Evolutionary conservation across 257 asterid genomes (phyloP), one percentile per base, ranked within the genome.

Genomic region (Solanum pimpinellifolium): DNA sequence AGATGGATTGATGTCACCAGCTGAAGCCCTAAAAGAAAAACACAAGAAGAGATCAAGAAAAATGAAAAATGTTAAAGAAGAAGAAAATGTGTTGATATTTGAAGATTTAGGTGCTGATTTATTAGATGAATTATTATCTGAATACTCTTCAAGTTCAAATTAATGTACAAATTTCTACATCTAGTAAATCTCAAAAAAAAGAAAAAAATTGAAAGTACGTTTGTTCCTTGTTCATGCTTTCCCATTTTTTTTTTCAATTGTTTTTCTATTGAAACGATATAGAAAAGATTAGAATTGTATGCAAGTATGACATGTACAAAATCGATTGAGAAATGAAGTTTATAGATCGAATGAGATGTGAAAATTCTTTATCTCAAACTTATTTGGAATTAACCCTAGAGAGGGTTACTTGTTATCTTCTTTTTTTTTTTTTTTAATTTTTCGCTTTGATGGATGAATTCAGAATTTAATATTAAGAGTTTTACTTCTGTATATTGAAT

Each of bases 41-140:
- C 88, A 87, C 83, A 87, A 83, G 86, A 87, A 68, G 18, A 47
- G 86, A 49, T 65, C 5, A 14, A 29, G 37, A 44, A 37, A 60
- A 56, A 76, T n/a, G 29, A 66, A 87, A 37, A 78, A 9, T 72
- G 35, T 78, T 78, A 78, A 78, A 78, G 42, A 76, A 52, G 88
- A 85, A 29, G 83, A 70, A 29, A 78, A 81, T 81, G 85, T 81
- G 85, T 49, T 81, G 2, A 81, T 77, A 23, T 66, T 86, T 76
- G 77, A 86, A 82, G 86, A 86, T 33, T 77, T 86, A 44, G 86
- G 88, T 56, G 20, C 86, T 86, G 86, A 86, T 77, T 44, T 77
- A 0, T 86, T 86, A 29, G 88, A 86, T 78, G 69, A 86, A 47
- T 37, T 86, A 21, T 86, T 86, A 77, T 77, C 88, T 86, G 59